Evolutionary conservation across 345 rosid genomes (phyloP), one percentile per base, ranked within the genome.

Genomic region (Hibiscus syriacus): DNA sequence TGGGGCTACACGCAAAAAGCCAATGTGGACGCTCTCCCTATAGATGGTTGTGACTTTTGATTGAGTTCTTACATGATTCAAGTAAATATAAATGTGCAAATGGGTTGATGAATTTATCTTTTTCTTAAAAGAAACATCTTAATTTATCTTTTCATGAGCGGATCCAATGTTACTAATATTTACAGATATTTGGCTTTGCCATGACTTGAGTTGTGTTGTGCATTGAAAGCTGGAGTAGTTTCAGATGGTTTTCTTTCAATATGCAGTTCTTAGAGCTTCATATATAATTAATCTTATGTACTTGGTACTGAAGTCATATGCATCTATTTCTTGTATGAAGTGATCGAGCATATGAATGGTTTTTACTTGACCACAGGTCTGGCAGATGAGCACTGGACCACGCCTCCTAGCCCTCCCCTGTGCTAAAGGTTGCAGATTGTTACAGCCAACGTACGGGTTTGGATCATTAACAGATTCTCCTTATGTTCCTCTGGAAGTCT

Each of bases 381-480:
- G 99, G 99, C 87, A 94, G 76, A 94, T 94, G 98, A 94, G 99
- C 74, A 91, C 96, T 0, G 99, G 99, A 20, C 88, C 91, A 0
- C 92, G 99, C 12, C 83, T 91, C 64, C 68, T 86, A 67, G 80
- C 93, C 1, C 77, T 94, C 70, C 84, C 82, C 36, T 94, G 99
- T 34, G 76, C 82, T 0, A 87, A 80, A 77, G 93, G 97, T 22
- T 83, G 92, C 84, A 87, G 76, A 77, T 64, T 94, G 62, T 67
- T 94, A 78, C 99, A 94, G 71, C 99, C 97, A 27, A 76, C 92
- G 0, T 89, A 91, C 79, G 84, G 92, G 77, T 89, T 91, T 76
- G 96, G 94, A 69, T 87, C 86, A 52, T 78, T 76, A 7, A 66
- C 76, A 34, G 81, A 83, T 13, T 87, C 89, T 64, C 88, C 92